Evolutionary conservation across 2,329 filamentous ascomycete genomes (phyloP).

Genomic region (Grosmannia serpens): DNA sequence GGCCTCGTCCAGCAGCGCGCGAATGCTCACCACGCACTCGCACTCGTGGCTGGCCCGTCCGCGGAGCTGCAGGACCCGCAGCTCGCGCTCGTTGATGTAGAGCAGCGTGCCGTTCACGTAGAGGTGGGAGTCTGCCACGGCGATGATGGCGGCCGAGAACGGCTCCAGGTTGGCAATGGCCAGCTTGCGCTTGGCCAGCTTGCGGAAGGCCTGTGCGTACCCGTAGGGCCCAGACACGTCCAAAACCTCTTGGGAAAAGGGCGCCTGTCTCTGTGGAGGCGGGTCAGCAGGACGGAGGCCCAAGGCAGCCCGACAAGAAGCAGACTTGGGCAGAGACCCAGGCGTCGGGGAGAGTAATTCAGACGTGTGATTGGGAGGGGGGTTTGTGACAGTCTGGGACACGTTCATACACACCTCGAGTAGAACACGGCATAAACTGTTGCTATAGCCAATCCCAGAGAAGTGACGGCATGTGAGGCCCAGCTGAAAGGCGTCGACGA

Average conservation of each 20-base stretch:
- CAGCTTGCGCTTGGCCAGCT: slow-evolving; percentile 46
- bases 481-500: slow-evolving; percentile 47
- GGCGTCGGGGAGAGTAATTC: too few species aligned
- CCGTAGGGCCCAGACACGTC: neutral
- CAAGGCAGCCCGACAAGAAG: too few species aligned
- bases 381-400: neutral
- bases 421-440: slow-evolving; percentile 43
- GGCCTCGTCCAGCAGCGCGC: slow-evolving; percentile 24
- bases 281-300: neutral
- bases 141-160: slow-evolving; percentile 48
- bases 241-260: slow-evolving; percentile 1
- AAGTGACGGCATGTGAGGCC: slow-evolving; percentile 41
- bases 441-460: slow-evolving; percentile 36
- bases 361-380: neutral
- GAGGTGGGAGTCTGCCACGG: slow-evolving; percentile 32
- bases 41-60: slow-evolving; percentile 34
- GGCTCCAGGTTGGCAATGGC: slow-evolving; percentile 51
- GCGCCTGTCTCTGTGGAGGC: neutral
- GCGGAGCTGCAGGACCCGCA: slow-evolving; percentile 51
- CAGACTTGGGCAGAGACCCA: too few species aligned
- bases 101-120: slow-evolving; percentile 55
- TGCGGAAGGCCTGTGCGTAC: slow-evolving; percentile 44
- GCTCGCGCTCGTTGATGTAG: slow-evolving; percentile 37
- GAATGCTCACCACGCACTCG: slow-evolving; percentile 33
- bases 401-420: slow-evolving; percentile 39